Conservation (phyloP, 768 basidiomycete species). For the Sarcodon sp. region DNA sequence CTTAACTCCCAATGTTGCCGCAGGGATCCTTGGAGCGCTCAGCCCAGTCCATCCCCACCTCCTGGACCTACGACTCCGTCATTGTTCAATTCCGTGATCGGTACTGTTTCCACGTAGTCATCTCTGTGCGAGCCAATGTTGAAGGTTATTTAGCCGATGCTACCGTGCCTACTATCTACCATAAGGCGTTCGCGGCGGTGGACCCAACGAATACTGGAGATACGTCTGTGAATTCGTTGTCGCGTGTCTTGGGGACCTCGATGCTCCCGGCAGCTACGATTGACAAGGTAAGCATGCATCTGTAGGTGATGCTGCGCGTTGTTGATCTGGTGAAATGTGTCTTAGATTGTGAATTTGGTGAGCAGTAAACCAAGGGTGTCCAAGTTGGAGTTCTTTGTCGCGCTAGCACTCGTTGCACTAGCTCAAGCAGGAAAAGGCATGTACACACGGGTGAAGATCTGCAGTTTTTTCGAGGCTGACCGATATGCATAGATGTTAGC, state of each 20-base stretch:
- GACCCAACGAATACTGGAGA: slow-evolving; percentile 65
- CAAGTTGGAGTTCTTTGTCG: slow-evolving; percentile 85
- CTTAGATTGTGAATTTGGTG: slow-evolving; percentile 81
- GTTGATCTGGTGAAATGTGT: too few relatives aligned
- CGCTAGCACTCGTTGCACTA: slow-evolving; percentile 75
- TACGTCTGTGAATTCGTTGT: slow-evolving; percentile 71
- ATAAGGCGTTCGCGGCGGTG: slow-evolving; percentile 56
- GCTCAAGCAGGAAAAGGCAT: slow-evolving; percentile 74
- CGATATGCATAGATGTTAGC: slow-evolving; percentile 45
- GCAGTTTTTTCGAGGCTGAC: background rate
- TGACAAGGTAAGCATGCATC: slow-evolving; percentile 53
- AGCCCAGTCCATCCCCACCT: slow-evolving; percentile 60
- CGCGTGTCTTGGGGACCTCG: slow-evolving; percentile 69
- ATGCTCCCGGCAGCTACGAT: slow-evolving; percentile 70
- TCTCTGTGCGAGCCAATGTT: slow-evolving; percentile 3
- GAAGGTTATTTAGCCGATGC: slow-evolving; percentile 47
- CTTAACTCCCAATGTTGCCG: slow-evolving; percentile 25
- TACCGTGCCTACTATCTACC: slow-evolving; percentile 69
- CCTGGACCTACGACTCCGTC: slow-evolving; percentile 36
- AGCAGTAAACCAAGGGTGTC: slow-evolving; percentile 72
- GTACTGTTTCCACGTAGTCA: slow-evolving; percentile 18
- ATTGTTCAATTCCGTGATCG: slow-evolving; percentile 58
- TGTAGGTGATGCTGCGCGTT: too few relatives aligned
- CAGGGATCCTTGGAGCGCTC: slow-evolving; percentile 58
- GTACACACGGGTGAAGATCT: slow-evolving; percentile 2